Percentiles rank a stretch among this genome's conserved stretches.
Conservation (phyloP, 2,329 filamentous ascomycete genomes). For the Phyllosticta citribraziliensis region DNA sequence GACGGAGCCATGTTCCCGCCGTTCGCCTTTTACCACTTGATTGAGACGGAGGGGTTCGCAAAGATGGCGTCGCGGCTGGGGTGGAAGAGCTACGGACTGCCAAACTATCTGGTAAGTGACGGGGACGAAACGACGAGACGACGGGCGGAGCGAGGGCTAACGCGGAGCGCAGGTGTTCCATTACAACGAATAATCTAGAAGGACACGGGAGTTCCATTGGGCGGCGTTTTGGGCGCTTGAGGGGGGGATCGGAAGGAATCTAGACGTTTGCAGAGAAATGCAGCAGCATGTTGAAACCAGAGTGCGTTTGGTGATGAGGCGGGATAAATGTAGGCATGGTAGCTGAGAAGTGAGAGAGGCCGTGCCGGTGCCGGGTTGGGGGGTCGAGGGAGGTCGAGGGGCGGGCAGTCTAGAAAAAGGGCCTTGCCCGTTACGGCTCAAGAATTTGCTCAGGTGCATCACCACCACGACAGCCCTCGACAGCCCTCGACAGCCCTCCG, state of each 20-base stretch:
- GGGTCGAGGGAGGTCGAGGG: too few species aligned
- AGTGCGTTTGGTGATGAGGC: background rate
- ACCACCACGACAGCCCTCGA: background rate
- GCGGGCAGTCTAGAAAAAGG: background rate
- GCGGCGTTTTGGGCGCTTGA: constrained; percentile 19
- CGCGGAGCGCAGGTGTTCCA: constrained; percentile 61
- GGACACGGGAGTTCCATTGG: constrained; percentile 17
- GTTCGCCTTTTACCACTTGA: constrained; percentile 91
- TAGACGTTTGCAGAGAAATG: background rate
- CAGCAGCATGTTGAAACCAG: background rate
- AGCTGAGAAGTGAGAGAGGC: too few species aligned
- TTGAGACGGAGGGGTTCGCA: constrained; percentile 96
- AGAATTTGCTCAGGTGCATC: constrained; percentile 11
- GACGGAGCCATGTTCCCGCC: constrained; percentile 98
- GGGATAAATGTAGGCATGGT: background rate
- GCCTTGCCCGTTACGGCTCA: background rate
- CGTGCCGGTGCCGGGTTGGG: too few species aligned
- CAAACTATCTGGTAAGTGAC: constrained; percentile 79
- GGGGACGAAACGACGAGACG: background rate
- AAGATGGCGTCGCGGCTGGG: constrained; percentile 90
- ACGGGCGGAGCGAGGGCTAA: background rate
- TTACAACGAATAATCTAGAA: constrained; percentile 61
- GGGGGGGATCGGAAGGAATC: background rate
- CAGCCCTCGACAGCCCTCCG: background rate
- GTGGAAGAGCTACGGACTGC: constrained; percentile 77